A percentile compares a stretch with the other conserved stretches of the same genome.
These are phyloP conservation scores for Sporothrix humicola DNA, from an alignment of 2,329 filamentous ascomycete genomes.

Conservation along the genomic window DNA sequence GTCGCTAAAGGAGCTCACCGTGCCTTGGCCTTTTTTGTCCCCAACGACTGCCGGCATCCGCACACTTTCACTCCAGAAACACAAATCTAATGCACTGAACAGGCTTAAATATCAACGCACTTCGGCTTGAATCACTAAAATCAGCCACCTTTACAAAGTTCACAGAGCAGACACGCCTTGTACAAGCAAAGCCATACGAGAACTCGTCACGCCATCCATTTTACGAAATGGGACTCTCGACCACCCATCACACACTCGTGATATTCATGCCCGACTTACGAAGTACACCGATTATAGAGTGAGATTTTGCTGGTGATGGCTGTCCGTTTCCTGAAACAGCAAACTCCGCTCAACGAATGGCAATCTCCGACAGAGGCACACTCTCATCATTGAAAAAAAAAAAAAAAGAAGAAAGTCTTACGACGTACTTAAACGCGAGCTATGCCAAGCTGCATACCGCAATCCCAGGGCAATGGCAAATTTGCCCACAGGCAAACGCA, in stretches of 20 bases:
- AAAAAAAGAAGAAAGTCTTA: too few relatives aligned
- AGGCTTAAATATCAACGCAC: too few relatives aligned
- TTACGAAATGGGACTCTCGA: not conserved
- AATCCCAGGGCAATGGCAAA: not conserved
- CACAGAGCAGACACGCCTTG: too few relatives aligned
- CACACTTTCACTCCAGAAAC: not conserved
- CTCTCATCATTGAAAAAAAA: not conserved
- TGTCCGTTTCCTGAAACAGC: not conserved
- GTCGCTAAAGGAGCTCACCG: not conserved
- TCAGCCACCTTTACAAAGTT: too few relatives aligned
- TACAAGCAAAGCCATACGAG: too few relatives aligned
- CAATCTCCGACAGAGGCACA: slow-evolving; percentile 10
- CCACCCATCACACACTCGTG: not conserved
- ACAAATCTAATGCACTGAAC: not conserved
- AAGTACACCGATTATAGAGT: not conserved
- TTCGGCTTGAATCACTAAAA: too few relatives aligned
- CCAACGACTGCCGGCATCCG: not conserved
- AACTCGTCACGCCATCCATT: too few relatives aligned
- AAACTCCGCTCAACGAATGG: not conserved
- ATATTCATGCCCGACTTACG: not conserved
- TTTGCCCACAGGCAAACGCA: not conserved
- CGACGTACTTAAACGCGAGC: not conserved
- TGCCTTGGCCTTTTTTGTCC: slow-evolving; percentile 1
- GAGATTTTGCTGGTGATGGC: not conserved
- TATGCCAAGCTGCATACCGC: not conserved